Evolutionary conservation across 768 basidiomycete species (phyloP).

Genomic region (Coprinellus micaceus): DNA sequence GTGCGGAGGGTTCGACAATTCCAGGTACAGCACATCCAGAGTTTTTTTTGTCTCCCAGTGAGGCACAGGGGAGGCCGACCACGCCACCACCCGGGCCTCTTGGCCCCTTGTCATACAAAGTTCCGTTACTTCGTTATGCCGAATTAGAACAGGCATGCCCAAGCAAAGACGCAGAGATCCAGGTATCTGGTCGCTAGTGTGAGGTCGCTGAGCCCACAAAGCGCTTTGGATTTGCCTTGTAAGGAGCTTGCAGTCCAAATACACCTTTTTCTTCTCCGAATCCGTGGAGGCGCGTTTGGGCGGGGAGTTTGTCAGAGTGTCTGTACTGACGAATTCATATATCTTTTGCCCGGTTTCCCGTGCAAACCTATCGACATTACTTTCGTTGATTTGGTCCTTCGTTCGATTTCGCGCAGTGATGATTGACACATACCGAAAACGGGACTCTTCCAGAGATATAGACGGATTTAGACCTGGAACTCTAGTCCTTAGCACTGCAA

Average conservation of each 20-base stretch:
- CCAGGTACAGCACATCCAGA: slow-evolving; percentile 27
- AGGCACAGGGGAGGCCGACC: slow-evolving; percentile 1
- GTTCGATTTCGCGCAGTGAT: slow-evolving; percentile 28
- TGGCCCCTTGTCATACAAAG: slow-evolving; percentile 5
- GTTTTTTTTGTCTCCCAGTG: slow-evolving; percentile 7
- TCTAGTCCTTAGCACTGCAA: slow-evolving; percentile 21
- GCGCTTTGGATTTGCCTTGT: no score
- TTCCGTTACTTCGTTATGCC: slow-evolving; percentile 17
- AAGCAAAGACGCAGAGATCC: slow-evolving; percentile 18
- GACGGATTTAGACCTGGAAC: slow-evolving; percentile 14
- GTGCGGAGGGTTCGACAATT: slow-evolving; percentile 20
- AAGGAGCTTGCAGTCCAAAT: no score
- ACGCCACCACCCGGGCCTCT: slow-evolving; percentile 15
- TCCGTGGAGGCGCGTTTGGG: no score
- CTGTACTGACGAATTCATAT: no score
- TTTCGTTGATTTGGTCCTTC: slow-evolving; percentile 30
- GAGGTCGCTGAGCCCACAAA: no score
- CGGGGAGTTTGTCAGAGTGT: no score
- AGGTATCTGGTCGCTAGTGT: no score
- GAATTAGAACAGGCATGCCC: slow-evolving; percentile 22
- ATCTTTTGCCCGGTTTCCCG: slow-evolving; percentile 21
- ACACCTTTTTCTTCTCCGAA: no score
- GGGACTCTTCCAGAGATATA: slow-evolving; percentile 14
- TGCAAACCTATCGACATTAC: slow-evolving; percentile 27
- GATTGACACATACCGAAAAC: slow-evolving; percentile 28